Base-by-base conservation (phyloP, 2,329 filamentous ascomycete species). In the Colletotrichum lindemuthianum region DNA sequence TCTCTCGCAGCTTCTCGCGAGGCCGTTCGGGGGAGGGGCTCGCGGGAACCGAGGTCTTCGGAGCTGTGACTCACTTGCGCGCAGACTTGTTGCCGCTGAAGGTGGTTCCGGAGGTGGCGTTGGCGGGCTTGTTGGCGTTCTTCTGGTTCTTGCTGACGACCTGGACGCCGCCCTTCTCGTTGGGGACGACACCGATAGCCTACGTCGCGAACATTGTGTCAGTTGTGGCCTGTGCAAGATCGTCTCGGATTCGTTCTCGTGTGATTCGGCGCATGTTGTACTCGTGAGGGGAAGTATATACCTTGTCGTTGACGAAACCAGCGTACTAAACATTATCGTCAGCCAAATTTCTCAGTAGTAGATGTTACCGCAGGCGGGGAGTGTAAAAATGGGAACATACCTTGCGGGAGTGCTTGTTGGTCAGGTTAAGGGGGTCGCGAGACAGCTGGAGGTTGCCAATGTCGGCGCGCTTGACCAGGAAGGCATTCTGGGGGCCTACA, bases 251-350 rank as follows among this genome's bases (percentile, higher is more conserved):
- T 59, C 48, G 16, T 49, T 36, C 53, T 59, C 34, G 48, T 24
- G 4, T 24, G 4, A 24, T 24, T 24, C 24, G 24, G 24, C 24
- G 24, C 45, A 13, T 40, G 37, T 53, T 50, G 32, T 43, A 36
- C 40, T 41, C 40, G 33, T 36, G 32, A 16, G 7, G 44, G 45
- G 10, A 16, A 16, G 8, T 33, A 53, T 68, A 72, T 91, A 96
- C 93, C 92, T 97, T 96, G 80, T 90, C 88, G 86, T 97, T 97
- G 82, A 92, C 89, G 82, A 93, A 96, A 77, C 96, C 96, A 75
- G 92, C 92, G 82, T 97, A 88, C 92, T 96, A 77, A 68, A 69
- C 60, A 59, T 24, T 48, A 53, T 36, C 61, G 72, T 84, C 76
- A 84, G 79, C 71, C 34, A 41, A 54, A 54, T 13, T 24, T 24